Evolutionary conservation across 345 rosid genomes (phyloP).

Genomic region (Ricinus communis): DNA sequence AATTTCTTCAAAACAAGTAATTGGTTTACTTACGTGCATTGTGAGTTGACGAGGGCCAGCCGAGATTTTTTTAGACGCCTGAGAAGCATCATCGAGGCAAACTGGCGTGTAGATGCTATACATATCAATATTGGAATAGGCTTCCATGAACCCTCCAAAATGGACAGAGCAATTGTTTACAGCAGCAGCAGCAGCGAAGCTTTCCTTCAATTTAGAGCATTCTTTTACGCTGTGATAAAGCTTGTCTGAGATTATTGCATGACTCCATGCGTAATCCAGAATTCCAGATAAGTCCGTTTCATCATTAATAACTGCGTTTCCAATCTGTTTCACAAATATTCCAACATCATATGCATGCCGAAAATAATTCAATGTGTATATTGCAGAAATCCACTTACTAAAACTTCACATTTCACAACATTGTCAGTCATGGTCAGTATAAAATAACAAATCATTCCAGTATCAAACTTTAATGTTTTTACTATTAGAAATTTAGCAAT

Average conservation of each 20-base stretch:
- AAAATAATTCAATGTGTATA: no score
- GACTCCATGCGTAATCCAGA: constrained; percentile 73
- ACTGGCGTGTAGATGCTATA: constrained; percentile 66
- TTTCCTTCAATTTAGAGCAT: constrained; percentile 23
- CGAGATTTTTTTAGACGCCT: constrained; percentile 24
- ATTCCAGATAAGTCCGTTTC: constrained; percentile 53
- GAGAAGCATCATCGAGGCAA: constrained; percentile 29
- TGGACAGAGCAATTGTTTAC: constrained; percentile 23
- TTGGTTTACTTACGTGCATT: constrained; percentile 24
- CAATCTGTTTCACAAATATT: constrained; percentile 55
- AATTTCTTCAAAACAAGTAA: no score
- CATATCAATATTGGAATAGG: constrained; percentile 57
- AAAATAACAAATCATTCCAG: no score
- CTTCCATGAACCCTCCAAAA: constrained; percentile 33
- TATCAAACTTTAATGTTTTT: no score
- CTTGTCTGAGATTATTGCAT: constrained; percentile 68
- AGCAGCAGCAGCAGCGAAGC: no score
- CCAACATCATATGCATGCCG: no score
- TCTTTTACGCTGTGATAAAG: constrained; percentile 43
- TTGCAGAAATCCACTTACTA: no score
- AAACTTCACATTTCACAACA: no score
- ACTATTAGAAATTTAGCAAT: no score
- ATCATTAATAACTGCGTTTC: constrained; percentile 70
- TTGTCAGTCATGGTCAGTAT: no score
- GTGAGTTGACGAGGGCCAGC: constrained; percentile 37